Evolutionary conservation across 2,329 filamentous ascomycete genomes (phyloP).

Genomic region (Falciphora oryzae): DNA sequence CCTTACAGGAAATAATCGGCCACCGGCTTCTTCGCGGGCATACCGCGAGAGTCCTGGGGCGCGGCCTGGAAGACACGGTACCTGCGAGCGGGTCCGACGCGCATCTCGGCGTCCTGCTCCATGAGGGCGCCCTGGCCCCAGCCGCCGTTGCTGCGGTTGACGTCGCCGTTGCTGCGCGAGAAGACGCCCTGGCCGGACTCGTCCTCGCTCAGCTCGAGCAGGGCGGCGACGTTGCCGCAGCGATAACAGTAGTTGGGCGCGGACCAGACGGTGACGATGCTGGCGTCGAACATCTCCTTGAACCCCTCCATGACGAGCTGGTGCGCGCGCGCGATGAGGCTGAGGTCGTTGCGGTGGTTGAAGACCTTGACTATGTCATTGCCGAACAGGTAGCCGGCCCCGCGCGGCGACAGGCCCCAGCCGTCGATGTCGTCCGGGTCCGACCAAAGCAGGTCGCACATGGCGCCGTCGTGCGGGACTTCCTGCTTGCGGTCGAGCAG

Average conservation of each 20-base stretch:
- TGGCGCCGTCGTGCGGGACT: constrained; percentile 95
- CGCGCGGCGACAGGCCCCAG: constrained; percentile 90
- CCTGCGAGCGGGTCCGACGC: constrained; percentile 71
- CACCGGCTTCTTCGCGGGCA: constrained; percentile 98
- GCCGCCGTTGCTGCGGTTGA: constrained; percentile 49
- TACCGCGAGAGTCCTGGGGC: constrained; percentile 89
- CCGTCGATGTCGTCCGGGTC: constrained; percentile 97
- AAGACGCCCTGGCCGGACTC: constrained; percentile 67
- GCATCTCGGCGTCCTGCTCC: constrained; percentile 37
- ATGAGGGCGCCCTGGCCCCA: constrained; percentile 39
- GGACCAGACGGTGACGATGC: constrained; percentile 98
- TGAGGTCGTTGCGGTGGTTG: constrained; percentile 90
- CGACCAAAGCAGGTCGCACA: constrained; percentile 98
- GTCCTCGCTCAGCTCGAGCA: constrained; percentile 88
- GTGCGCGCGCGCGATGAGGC: constrained; percentile 87
- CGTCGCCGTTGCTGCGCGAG: constrained; percentile 65
- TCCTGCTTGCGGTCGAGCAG: constrained; percentile 95
- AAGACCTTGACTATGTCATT: constrained; percentile 94
- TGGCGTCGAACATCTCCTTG: constrained; percentile 97
- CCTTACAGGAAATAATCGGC: constrained; percentile 85
- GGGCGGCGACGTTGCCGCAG: constrained; percentile 92
- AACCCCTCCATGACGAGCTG: constrained; percentile 99
- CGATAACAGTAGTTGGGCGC: constrained; percentile 96
- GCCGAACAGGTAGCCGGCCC: constrained; percentile 92
- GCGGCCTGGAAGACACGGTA: constrained; percentile 97